phyloP scores from a whole-genome alignment of 2,329 filamentous ascomycete genomes.

The Trichoderma endophyticum region DNA sequence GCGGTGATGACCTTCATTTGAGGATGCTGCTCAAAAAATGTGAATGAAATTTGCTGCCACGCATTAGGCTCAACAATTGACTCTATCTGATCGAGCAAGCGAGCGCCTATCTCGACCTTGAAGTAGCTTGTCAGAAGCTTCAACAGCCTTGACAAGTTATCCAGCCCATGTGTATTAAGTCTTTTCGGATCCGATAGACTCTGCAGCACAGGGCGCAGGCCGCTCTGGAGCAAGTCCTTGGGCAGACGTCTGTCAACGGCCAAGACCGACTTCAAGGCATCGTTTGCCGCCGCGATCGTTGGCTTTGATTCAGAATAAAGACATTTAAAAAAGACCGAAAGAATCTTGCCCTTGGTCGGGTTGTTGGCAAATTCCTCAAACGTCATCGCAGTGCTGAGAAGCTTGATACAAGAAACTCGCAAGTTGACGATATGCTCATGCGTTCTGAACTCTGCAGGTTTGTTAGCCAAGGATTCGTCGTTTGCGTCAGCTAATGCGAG shows the following conservation, averaged over 20 bases:
- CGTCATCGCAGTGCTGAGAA: conserved; percentile 88
- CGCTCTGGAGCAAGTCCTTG: conserved; percentile 91
- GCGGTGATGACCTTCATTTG: conserved; percentile 94
- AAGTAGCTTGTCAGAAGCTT: conserved; percentile 97
- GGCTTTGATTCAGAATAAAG: conserved; percentile 89
- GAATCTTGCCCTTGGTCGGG: conserved; percentile 64
- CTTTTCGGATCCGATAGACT: conserved; percentile 93
- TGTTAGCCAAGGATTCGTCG: conserved; percentile 87
- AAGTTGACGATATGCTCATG: conserved; percentile 90
- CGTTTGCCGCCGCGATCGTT: conserved; percentile 90
- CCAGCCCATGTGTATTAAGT: conserved; percentile 81
- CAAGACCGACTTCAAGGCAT: conserved; percentile 82
- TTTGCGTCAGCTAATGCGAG: conserved; percentile 90
- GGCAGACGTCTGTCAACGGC: conserved; percentile 87
- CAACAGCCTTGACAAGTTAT: conserved; percentile 84
- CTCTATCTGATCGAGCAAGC: conserved; percentile 91
- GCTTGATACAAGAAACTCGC: conserved; percentile 86
- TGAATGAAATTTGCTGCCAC: conserved; percentile 89
- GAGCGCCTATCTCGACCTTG: conserved; percentile 93
- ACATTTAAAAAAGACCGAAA: conserved; percentile 96
- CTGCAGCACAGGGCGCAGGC: conserved; percentile 89
- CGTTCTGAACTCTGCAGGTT: conserved; percentile 91
- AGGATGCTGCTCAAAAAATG: conserved; percentile 85
- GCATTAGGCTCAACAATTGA: conserved; percentile 76
- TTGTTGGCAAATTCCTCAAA: conserved; percentile 87